Base-by-base conservation (phyloP, 768 basidiomycete genomes). In the Russula brevipes region DNA sequence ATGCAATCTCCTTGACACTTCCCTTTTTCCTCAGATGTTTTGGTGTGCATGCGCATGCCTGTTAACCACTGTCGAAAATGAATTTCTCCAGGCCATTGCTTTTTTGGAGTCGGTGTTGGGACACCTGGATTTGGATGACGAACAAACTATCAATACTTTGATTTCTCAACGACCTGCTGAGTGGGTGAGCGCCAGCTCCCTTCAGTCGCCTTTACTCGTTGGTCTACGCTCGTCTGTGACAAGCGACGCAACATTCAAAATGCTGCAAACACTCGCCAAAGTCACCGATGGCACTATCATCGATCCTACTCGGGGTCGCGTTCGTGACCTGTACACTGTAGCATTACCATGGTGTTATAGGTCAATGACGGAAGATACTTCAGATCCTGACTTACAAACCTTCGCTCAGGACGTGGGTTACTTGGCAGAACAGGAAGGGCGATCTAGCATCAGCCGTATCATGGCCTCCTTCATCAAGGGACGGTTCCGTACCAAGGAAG, bases 401-500 rank as follows among this genome's bases (percentile, higher is more conserved):
- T 89, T 95, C 71, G 89, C 93, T 1, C 79, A 83, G 56, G 83
- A 88, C 66, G 82, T 98, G 41, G 83, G 85, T 35, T 74, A 71
- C 11, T 79, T 97, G 17, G 94, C 95, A 3, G 83, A 84, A 45
- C 73, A 76, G 53, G 88, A 92, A 67, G 86, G 85, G 33, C 82
- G 86, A 35, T 80, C 83, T n/a, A 89, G 87, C 69, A 90, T 97
- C 69, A 81, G 85, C 57, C 87, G 90, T 53, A 89, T 98, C 70
- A 90, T 96, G 88, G 86, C 80, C 4, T 94, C 91, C 3, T 95
- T 95, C 69, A 84, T 89, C 59, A 91, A 91, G 73, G 79, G 81
- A 24, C 87, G 90, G 55, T 97, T 98, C 79, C 81, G 94, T 53
- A 93, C 93, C 2, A 87, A 87, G 70, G 94, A 98, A 57, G 94